Base-by-base conservation (phyloP, 305 asterid genomes). In the Vinca major region DNA sequence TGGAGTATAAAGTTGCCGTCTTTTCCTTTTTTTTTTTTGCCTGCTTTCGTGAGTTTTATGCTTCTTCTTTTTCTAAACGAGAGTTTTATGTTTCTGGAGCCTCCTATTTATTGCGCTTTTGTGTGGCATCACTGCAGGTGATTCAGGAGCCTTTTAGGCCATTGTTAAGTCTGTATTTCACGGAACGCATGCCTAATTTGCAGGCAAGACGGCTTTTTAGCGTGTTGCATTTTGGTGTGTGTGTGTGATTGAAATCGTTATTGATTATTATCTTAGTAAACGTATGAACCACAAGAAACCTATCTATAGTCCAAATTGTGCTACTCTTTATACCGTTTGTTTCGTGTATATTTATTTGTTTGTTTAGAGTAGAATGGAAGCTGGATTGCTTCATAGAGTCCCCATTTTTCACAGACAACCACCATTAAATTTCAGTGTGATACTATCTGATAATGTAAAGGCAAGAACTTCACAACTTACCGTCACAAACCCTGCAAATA, bases 341-440 rank as follows among this genome's bases (percentile, higher is more conserved):
- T 13, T 9, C n/a, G 5, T 14, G n/a, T 17, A 2, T 16, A 60
- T 48, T 39, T 2, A 16, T 37, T 7, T 37, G 16, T 39, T 53
- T 1, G 5, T 45, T 66, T 26, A 39, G 37, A 37, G 1, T 26
- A 19, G 50, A 67, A 85, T 86, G 92, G 94, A 85, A 69, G 81
- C 85, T 52, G 63, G 71, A 3, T 41, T 77, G 45, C 72, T 83
- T 5, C 78, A 62, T 72, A 52, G 85, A 16, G 37, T 80, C 66
- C 64, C 80, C 50, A 54, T 66, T 67, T 82, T 84, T 62, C 85
- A 73, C 16, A 78, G 75, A 45, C 85, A 79, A 40, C 73, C 84
- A 36, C 73, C 81, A 21, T 12, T 79, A 0, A 62, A 76, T 74
- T 39, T 71, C 50, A 19, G 78, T 66, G 77, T 66, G 67, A 41